These are phyloP conservation scores for Noccaea bulbosa DNA, from an alignment of 345 rosid species.

Conservation along the genomic window DNA sequence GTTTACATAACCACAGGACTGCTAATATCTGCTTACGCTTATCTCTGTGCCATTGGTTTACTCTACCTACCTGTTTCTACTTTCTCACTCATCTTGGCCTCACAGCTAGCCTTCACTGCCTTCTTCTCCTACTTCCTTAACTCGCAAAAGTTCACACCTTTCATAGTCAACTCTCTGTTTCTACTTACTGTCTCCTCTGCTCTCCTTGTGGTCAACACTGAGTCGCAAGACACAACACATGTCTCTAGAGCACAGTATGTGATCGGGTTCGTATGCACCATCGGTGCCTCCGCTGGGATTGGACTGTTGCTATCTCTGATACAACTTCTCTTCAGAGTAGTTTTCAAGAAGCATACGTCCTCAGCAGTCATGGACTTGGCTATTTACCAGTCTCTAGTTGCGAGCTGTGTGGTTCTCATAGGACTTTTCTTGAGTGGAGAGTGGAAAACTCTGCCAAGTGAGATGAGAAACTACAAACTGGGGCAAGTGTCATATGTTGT, in stretches of 20 bases:
- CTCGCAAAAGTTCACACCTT: slow-evolving; percentile 54
- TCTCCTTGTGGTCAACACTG: slow-evolving; percentile 45
- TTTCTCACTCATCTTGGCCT: slow-evolving; percentile 49
- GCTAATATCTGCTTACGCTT: slow-evolving; percentile 38
- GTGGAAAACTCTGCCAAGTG: slow-evolving; percentile 46
- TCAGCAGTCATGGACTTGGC: slow-evolving; percentile 52
- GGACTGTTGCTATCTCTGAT: slow-evolving; percentile 49
- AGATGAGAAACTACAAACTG: slow-evolving; percentile 51
- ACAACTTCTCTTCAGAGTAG: slow-evolving; percentile 48
- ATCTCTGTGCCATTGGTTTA: slow-evolving; percentile 56
- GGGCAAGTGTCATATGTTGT: slow-evolving; percentile 55
- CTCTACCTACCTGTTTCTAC: slow-evolving; percentile 60
- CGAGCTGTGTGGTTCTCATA: slow-evolving; percentile 41
- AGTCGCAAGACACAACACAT: slow-evolving; percentile 21
- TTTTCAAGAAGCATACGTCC: slow-evolving; percentile 44
- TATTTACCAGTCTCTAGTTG: slow-evolving; percentile 45
- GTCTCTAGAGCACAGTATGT: slow-evolving; percentile 38
- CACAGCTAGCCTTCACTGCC: slow-evolving; percentile 58
- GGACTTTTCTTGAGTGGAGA: slow-evolving; percentile 66
- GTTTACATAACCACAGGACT: slow-evolving; percentile 49
- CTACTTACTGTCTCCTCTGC: slow-evolving; percentile 60
- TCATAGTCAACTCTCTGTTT: slow-evolving; percentile 46
- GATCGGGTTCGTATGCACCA: slow-evolving; percentile 55
- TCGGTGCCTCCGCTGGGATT: slow-evolving; percentile 48
- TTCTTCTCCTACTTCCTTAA: slow-evolving; percentile 60